Conservation (phyloP, 768 basidiomycete genomes). For the Lactarius evosmus region DNA sequence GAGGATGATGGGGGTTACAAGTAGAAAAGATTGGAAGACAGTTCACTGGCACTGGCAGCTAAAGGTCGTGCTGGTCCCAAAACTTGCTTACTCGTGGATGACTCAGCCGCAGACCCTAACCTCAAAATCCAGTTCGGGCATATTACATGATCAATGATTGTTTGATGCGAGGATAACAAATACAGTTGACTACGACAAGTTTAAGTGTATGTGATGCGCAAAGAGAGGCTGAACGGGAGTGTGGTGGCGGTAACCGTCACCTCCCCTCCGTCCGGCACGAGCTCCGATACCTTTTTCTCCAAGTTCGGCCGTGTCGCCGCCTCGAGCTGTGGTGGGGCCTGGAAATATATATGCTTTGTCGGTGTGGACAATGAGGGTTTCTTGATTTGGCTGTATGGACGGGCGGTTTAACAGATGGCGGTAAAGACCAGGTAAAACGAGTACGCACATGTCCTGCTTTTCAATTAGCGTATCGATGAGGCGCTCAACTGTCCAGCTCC, state of each 20-base stretch:
- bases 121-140: neutral
- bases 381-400: conserved; percentile 79
- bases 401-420: neutral
- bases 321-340: conserved; percentile 90
- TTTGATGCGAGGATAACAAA: neutral
- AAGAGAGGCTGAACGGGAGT: conserved; percentile 80
- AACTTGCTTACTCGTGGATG: neutral
- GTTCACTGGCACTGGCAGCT: neutral
- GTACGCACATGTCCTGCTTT: conserved; percentile 82
- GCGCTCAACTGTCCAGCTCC: conserved; percentile 76
- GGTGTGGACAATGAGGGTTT: conserved; percentile 86
- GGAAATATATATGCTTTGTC: conserved; percentile 80
- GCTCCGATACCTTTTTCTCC: conserved; percentile 77
- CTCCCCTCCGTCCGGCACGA: conserved; percentile 73
- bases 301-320: conserved; percentile 88
- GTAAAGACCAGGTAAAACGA: neutral
- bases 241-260: conserved; percentile 85
- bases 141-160: neutral
- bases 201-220: conserved; percentile 57
- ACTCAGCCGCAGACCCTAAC: conserved; percentile 19
- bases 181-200: conserved; percentile 1
- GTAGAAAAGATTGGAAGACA: neutral
- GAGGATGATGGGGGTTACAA: neutral
- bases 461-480: conserved; percentile 86
- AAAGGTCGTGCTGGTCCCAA: neutral